phyloP scores from a whole-genome alignment of 306 rosid genomes.

The Prosopis cineraria region DNA sequence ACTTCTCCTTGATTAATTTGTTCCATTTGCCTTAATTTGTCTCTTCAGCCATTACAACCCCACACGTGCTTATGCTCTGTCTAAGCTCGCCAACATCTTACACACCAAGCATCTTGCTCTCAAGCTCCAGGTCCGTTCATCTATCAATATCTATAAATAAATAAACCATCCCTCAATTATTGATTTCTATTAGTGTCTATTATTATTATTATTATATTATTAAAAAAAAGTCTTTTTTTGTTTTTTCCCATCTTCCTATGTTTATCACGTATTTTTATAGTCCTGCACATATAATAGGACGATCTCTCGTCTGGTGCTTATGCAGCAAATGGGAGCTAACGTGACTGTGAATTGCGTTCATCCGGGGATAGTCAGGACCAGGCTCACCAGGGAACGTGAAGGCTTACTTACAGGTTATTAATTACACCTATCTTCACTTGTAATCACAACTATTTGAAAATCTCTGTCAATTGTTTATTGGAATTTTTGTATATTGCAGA shows the following conservation, averaged over 20 bases:
- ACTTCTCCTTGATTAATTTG: not conserved
- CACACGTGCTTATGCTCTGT: slow-evolving; percentile 99
- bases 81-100: slow-evolving; percentile 93
- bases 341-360: slow-evolving; percentile 90
- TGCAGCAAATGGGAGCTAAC: slow-evolving; percentile 77
- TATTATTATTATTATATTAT: not conserved
- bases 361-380: slow-evolving; percentile 89
- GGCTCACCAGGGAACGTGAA: slow-evolving; percentile 93
- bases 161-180: not conserved
- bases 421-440: not conserved
- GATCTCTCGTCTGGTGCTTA: slow-evolving; percentile 1
- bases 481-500: slow-evolving; percentile 47
- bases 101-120: slow-evolving; percentile 83
- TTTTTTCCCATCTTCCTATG: slow-evolving; percentile 35
- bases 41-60: slow-evolving; percentile 68
- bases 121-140: slow-evolving; percentile 59
- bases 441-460: too few species aligned
- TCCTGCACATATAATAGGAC: too few species aligned
- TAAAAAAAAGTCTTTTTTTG: slow-evolving; percentile 39
- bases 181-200: too few species aligned
- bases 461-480: not conserved
- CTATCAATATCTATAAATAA: not conserved
- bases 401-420: slow-evolving; percentile 72
- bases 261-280: not conserved
- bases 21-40: too few species aligned